phyloP scores from a whole-genome alignment of 805 yeast species.

The Isabelozyma pseudorhagii region DNA sequence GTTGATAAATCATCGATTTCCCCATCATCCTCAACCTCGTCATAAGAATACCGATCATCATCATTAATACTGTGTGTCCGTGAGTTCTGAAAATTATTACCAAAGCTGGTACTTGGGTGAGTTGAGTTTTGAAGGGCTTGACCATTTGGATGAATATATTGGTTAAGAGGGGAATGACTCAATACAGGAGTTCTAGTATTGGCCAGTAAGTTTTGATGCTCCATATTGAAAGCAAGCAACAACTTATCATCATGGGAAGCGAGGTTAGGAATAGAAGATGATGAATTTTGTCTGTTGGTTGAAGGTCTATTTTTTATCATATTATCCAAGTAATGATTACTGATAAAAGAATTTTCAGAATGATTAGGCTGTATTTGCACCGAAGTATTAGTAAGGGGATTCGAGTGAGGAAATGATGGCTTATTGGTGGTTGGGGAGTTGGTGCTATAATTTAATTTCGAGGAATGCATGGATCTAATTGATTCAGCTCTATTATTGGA shows the following conservation, averaged over 20 bases:
- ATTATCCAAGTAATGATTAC: conserved; percentile 21
- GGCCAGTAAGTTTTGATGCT: neutral
- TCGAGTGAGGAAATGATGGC: neutral
- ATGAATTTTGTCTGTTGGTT: conserved; percentile 8
- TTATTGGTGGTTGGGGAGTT: conserved; percentile 12
- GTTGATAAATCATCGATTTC: conserved; percentile 23
- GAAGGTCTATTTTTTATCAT: conserved; percentile 7
- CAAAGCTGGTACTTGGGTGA: neutral
- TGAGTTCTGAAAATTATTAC: neutral
- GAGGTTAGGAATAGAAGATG: conserved; percentile 4
- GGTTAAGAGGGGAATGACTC: neutral
- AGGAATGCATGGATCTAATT: conserved; percentile 18
- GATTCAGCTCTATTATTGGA: conserved; percentile 13
- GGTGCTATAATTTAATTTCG: conserved; percentile 9
- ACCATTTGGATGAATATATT: neutral
- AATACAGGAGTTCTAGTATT: neutral
- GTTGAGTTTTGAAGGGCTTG: neutral
- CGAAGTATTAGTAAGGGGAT: neutral
- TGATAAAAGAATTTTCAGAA: conserved; percentile 16
- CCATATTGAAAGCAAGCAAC: neutral
- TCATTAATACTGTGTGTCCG: conserved; percentile 2
- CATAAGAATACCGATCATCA: conserved; percentile 12
- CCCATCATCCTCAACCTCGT: conserved; percentile 21
- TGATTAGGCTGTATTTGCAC: conserved; percentile 1
- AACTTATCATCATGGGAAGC: neutral